A percentile compares a stretch with the other conserved stretches of the same genome.
Evolutionary conservation across 2,329 filamentous ascomycete genomes (phyloP).

Genomic region (Colletotrichum spaethianum): DNA sequence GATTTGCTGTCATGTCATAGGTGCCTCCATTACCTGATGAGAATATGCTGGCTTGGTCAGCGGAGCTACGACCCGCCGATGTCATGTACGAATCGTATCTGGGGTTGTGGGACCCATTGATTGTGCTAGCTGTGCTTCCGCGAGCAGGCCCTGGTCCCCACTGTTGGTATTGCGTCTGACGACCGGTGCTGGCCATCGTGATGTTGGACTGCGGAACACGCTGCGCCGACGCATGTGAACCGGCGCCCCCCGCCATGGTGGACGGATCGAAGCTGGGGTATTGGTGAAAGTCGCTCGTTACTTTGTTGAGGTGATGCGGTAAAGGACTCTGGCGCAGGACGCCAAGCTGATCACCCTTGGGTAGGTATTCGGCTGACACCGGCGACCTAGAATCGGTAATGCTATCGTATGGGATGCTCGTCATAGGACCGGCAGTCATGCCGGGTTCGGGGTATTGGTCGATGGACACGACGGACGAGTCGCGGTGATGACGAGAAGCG

Average conservation of each 20-base stretch:
- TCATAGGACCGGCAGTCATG: slow-evolving; percentile 85
- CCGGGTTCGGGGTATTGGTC: slow-evolving; percentile 77
- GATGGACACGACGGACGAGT: slow-evolving; percentile 79
- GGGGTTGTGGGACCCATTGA: slow-evolving; percentile 66
- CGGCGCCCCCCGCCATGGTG: slow-evolving; percentile 61
- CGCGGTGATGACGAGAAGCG: slow-evolving; percentile 83
- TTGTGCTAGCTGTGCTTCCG: slow-evolving; percentile 68
- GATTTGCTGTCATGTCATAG: slow-evolving; percentile 56
- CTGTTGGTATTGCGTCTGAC: slow-evolving; percentile 83
- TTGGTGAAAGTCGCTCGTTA: slow-evolving; percentile 85
- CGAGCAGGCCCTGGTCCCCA: slow-evolving; percentile 71
- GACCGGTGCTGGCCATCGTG: slow-evolving; percentile 79
- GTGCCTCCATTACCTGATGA: slow-evolving; percentile 70
- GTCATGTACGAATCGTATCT: slow-evolving; percentile 76
- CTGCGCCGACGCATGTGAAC: slow-evolving; percentile 72
- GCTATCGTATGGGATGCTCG: slow-evolving; percentile 88
- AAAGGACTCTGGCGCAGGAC: slow-evolving; percentile 76
- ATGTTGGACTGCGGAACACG: slow-evolving; percentile 72
- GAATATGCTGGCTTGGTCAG: slow-evolving; percentile 69
- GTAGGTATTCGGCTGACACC: slow-evolving; percentile 80
- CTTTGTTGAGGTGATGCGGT: slow-evolving; percentile 87
- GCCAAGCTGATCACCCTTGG: slow-evolving; percentile 74
- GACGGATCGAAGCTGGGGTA: slow-evolving; percentile 81
- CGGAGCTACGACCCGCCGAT: slow-evolving; percentile 70
- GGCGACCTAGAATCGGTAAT: slow-evolving; percentile 78